Conservation (phyloP, 345 rosid species). For the Aquilaria yunnanensis region DNA sequence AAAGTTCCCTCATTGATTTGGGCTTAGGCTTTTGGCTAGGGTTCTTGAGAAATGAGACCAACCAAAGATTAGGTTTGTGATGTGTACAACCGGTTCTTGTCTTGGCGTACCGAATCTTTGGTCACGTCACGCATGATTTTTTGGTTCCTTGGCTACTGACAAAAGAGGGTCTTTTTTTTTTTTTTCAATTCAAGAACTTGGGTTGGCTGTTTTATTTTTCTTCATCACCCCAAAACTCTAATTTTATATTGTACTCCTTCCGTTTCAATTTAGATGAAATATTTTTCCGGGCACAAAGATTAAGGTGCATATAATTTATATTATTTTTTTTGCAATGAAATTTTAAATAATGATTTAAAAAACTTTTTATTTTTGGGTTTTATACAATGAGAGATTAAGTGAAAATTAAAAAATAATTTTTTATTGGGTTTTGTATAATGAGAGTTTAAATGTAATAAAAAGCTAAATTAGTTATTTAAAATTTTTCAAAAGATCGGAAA, state of each 20-base stretch:
- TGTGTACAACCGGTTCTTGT: conserved; percentile 18
- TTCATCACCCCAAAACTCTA: conserved; percentile 19
- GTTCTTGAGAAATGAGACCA: conserved; percentile 11
- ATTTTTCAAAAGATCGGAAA: no score
- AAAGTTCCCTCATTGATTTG: conserved; percentile 1
- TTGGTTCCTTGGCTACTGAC: conserved; percentile 56
- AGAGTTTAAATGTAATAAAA: no score
- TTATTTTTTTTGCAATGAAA: no score
- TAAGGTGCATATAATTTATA: no score
- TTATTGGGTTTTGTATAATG: no score
- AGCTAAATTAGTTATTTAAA: no score
- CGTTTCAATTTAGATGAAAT: conserved; percentile 16
- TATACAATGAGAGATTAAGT: no score
- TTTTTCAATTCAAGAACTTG: conserved; percentile 13
- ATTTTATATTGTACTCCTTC: conserved; percentile 12
- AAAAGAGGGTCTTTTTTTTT: conserved; percentile 33
- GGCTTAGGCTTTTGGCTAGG: not conserved
- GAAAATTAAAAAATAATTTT: no score
- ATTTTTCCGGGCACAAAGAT: not conserved
- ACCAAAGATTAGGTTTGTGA: conserved; percentile 26
- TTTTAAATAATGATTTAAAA: no score
- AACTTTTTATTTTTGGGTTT: no score
- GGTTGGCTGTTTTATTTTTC: conserved; percentile 5
- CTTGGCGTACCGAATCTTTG: conserved; percentile 54
- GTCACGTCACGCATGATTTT: conserved; percentile 63